Conservation (phyloP, 2,329 filamentous ascomycete species). For the Lachnellula hyalina region DNA sequence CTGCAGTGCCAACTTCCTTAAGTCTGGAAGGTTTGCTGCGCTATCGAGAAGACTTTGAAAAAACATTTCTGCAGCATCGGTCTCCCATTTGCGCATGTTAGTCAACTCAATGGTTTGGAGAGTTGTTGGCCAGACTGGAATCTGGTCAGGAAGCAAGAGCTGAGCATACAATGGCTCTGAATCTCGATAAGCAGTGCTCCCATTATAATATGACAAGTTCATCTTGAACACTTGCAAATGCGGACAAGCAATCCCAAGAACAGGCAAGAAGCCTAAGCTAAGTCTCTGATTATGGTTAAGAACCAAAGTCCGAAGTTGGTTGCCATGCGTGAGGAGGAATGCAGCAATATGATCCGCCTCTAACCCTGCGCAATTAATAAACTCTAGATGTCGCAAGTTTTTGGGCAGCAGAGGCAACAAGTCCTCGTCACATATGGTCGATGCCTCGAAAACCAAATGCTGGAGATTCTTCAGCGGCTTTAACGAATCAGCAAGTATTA, state of each 20-base stretch:
- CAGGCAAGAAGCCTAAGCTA: conserved; percentile 66
- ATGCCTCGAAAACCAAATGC: conserved; percentile 69
- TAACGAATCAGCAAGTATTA: conserved; percentile 38
- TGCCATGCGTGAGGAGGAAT: conserved; percentile 65
- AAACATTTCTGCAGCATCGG: conserved; percentile 66
- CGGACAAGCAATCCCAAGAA: conserved; percentile 63
- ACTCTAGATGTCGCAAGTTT: conserved; percentile 60
- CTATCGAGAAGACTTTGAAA: conserved; percentile 72
- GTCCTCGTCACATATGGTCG: conserved; percentile 61
- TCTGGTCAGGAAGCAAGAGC: conserved; percentile 57
- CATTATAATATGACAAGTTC: conserved; percentile 73
- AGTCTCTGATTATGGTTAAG: conserved; percentile 77
- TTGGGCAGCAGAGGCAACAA: conserved; percentile 66
- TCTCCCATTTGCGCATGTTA: conserved; percentile 70
- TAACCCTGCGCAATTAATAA: conserved; percentile 76
- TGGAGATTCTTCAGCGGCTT: conserved; percentile 57
- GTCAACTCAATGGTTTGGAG: conserved; percentile 69
- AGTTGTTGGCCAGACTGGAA: conserved; percentile 72
- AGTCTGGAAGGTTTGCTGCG: conserved; percentile 57
- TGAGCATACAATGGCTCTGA: conserved; percentile 69
- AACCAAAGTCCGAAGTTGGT: conserved; percentile 59
- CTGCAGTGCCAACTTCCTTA: conserved; percentile 65
- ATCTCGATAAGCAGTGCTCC: conserved; percentile 62
- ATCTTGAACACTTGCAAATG: conserved; percentile 65
- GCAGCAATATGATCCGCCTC: conserved; percentile 58